Evolutionary conservation across 345 rosid genomes (phyloP).

Genomic region (Abelmoschus esculentus): DNA sequence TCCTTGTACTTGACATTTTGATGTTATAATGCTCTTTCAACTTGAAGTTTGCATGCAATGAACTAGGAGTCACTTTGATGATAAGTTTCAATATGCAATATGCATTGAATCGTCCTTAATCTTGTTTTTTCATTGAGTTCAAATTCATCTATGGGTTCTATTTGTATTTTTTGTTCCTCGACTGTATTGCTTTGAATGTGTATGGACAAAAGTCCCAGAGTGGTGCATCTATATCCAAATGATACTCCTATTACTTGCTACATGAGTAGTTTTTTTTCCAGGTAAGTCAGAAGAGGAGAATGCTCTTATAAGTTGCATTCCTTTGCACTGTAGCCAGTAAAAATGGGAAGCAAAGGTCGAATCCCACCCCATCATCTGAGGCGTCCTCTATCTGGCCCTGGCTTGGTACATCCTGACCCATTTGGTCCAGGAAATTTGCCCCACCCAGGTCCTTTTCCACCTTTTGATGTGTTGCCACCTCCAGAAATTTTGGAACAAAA

Average conservation of each 20-base stretch:
- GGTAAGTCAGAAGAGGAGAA: background rate
- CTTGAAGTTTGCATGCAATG: no score
- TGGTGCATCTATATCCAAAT: background rate
- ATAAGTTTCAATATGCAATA: background rate
- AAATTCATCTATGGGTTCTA: background rate
- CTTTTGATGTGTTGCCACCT: conserved; percentile 66
- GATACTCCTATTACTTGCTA: background rate
- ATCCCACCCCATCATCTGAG: conserved; percentile 61
- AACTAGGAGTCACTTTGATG: background rate
- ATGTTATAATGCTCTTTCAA: no score
- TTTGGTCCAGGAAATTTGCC: conserved; percentile 46
- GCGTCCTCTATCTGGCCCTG: conserved; percentile 58
- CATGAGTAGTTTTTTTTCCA: background rate
- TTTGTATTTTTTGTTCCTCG: background rate
- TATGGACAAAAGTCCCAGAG: background rate
- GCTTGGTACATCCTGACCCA: conserved; percentile 40
- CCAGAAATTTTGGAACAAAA: conserved; percentile 86
- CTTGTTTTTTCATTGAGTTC: background rate
- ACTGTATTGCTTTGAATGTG: background rate
- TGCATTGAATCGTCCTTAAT: background rate
- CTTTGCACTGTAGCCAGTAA: conserved; percentile 1
- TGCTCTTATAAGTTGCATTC: conserved; percentile 2
- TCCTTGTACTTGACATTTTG: no score
- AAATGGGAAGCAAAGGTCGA: conserved; percentile 85
- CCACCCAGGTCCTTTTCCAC: conserved; percentile 45